Conservation (phyloP, 1,139 yeast species). For the Taiozyma onychis region DNA sequence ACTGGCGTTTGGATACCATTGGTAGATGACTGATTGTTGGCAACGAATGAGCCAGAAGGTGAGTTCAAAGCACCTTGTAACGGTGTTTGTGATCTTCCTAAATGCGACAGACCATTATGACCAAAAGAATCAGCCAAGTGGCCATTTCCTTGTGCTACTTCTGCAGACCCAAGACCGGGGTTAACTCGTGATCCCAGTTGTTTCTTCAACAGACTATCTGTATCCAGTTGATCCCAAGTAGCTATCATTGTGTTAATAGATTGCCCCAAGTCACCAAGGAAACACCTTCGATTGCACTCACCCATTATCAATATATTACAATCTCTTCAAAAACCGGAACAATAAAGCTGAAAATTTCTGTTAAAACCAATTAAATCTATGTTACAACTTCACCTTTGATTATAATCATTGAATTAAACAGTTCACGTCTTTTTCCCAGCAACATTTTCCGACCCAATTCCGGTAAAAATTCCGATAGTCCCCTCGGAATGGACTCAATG, state of each 20-base stretch:
- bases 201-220: slow-evolving; percentile 3
- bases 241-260: not conserved
- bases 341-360: not conserved
- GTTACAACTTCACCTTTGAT: not conserved
- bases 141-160: not conserved
- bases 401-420: not conserved
- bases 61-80: slow-evolving; percentile 12
- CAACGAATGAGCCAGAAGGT: slow-evolving; percentile 3
- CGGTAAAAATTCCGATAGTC: not conserved
- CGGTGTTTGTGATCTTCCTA: slow-evolving; percentile 13
- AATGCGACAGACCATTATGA: slow-evolving; percentile 1
- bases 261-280: not conserved
- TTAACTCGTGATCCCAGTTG: slow-evolving; percentile 1
- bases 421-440: not conserved
- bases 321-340: not conserved
- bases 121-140: not conserved
- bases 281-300: not conserved
- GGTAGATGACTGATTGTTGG: not conserved
- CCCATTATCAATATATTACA: not conserved
- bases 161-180: not conserved
- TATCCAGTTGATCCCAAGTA: slow-evolving; percentile 4
- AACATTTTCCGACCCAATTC: not conserved
- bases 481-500: not conserved
- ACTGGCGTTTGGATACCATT: not conserved
- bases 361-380: not conserved